A percentile compares a stretch with the other conserved stretches of the same genome.
Evolutionary conservation across 2,329 filamentous ascomycete genomes (phyloP).

Genomic region (Fusarium concolor): DNA sequence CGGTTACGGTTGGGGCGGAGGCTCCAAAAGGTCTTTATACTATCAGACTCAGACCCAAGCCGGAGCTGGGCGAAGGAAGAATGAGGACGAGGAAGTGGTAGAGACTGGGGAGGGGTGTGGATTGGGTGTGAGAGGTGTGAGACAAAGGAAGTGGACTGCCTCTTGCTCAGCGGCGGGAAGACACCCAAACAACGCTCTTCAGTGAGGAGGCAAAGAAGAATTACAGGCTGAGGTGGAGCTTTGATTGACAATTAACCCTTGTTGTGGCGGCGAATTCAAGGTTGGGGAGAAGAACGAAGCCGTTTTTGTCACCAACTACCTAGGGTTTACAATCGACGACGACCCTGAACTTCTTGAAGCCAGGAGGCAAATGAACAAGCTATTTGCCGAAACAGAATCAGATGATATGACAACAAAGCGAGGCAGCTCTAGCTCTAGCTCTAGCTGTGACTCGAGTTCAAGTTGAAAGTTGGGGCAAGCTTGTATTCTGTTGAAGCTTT

Average conservation of each 20-base stretch:
- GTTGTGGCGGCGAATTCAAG: constrained; percentile 30
- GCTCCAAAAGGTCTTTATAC: constrained; percentile 47
- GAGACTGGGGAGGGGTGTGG: constrained; percentile 32
- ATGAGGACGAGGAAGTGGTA: constrained; percentile 34
- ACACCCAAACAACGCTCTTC: constrained; percentile 8
- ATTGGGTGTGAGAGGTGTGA: constrained; percentile 36
- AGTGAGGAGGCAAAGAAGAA: constrained; percentile 26
- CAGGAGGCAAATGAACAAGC: constrained; percentile 14
- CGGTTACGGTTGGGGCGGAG: constrained; percentile 40
- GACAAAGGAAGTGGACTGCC: constrained; percentile 34
- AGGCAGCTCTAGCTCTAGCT: background rate
- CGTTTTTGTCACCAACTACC: constrained; percentile 15
- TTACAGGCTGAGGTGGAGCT: constrained; percentile 11
- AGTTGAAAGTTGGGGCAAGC: constrained; percentile 32
- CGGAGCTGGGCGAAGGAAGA: constrained; percentile 35
- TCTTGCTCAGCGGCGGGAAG: constrained; percentile 16
- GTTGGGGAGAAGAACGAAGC: constrained; percentile 27
- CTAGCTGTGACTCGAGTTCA: constrained; percentile 15
- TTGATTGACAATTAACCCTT: constrained; percentile 19
- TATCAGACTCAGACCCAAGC: constrained; percentile 42
- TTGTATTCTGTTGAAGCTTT: constrained; percentile 32
- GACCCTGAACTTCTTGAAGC: background rate
- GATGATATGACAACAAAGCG: constrained; percentile 6
- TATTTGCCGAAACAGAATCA: constrained; percentile 8
- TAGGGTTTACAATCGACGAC: constrained; percentile 23